phyloP scores from a whole-genome alignment of 306 rosid genomes.

The Vigna nakashimae region DNA sequence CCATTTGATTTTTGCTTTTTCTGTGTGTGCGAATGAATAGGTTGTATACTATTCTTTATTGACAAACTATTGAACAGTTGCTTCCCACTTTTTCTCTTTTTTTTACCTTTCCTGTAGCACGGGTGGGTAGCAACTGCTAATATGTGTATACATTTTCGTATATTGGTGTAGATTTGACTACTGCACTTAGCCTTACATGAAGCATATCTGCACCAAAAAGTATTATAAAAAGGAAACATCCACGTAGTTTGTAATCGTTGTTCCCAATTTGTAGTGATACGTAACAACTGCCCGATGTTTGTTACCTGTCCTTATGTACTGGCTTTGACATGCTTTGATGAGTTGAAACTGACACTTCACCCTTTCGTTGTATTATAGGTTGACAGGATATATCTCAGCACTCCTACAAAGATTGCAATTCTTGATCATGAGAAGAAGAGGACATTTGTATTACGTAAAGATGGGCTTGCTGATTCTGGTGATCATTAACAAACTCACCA shows the following conservation, averaged over 20 bases:
- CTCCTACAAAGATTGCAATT: slow-evolving; percentile 85
- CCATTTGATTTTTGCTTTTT: background rate
- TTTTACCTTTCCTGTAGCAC: background rate
- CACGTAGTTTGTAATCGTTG: slow-evolving; percentile 9
- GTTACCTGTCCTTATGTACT: slow-evolving; percentile 5
- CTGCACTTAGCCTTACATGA: background rate
- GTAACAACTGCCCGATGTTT: background rate
- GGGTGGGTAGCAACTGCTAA: slow-evolving; percentile 3
- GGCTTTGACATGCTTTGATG: slow-evolving; percentile 30
- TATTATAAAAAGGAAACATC: background rate
- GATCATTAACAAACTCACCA: slow-evolving; percentile 32
- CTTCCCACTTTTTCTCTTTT: slow-evolving; percentile 14
- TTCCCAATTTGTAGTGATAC: background rate
- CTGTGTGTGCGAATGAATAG: background rate
- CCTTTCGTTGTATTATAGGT: slow-evolving; percentile 52
- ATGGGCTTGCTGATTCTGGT: slow-evolving; percentile 96
- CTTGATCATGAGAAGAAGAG: slow-evolving; percentile 87
- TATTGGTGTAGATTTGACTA: slow-evolving; percentile 18
- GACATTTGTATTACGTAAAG: slow-evolving; percentile 80
- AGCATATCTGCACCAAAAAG: background rate
- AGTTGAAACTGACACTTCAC: slow-evolving; percentile 33
- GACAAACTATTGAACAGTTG: background rate
- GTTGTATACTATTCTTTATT: slow-evolving; percentile 17
- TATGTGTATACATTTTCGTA: background rate
- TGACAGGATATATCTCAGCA: slow-evolving; percentile 80